Evolutionary conservation across 2,329 filamentous ascomycete species (phyloP).

Genomic region (Talaromyces piceae): DNA sequence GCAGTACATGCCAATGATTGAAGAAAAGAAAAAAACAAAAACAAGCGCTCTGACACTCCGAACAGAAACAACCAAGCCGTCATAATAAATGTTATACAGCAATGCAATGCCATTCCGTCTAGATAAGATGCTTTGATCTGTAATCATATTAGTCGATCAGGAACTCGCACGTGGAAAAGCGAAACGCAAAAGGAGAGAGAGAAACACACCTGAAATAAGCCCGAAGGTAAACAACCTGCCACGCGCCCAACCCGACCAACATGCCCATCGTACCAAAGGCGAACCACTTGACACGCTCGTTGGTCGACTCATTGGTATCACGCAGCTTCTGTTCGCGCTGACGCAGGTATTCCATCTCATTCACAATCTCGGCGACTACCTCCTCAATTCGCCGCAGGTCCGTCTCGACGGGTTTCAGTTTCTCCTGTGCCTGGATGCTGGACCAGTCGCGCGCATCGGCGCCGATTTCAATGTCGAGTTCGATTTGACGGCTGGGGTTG

Average conservation of each 20-base stretch:
- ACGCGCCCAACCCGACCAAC: slow-evolving; percentile 78
- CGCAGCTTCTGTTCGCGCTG: slow-evolving; percentile 85
- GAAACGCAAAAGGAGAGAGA: not conserved
- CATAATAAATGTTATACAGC: not conserved
- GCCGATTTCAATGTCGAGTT: slow-evolving; percentile 92
- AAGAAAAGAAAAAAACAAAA: not conserved
- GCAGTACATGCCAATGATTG: not conserved
- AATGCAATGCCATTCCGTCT: slow-evolving; percentile 1
- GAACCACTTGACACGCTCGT: slow-evolving; percentile 98
- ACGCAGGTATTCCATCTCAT: slow-evolving; percentile 94
- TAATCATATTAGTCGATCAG: not conserved
- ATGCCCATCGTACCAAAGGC: slow-evolving; percentile 88
- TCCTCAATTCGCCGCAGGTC: slow-evolving; percentile 91
- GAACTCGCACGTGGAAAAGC: not conserved
- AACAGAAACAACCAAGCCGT: slow-evolving; percentile 1
- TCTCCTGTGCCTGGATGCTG: slow-evolving; percentile 90
- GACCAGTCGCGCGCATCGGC: slow-evolving; percentile 98
- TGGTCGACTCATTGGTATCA: slow-evolving; percentile 99
- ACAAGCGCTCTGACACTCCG: not conserved
- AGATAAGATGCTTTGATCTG: slow-evolving; percentile 65
- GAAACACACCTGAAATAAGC: slow-evolving; percentile 75
- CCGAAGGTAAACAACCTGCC: slow-evolving; percentile 96
- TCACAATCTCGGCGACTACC: slow-evolving; percentile 77
- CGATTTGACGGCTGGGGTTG: slow-evolving; percentile 61
- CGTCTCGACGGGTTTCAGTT: slow-evolving; percentile 93